phyloP scores from a whole-genome alignment of 495 filamentous ascomycete genomes.

The Tuber indicum region DNA sequence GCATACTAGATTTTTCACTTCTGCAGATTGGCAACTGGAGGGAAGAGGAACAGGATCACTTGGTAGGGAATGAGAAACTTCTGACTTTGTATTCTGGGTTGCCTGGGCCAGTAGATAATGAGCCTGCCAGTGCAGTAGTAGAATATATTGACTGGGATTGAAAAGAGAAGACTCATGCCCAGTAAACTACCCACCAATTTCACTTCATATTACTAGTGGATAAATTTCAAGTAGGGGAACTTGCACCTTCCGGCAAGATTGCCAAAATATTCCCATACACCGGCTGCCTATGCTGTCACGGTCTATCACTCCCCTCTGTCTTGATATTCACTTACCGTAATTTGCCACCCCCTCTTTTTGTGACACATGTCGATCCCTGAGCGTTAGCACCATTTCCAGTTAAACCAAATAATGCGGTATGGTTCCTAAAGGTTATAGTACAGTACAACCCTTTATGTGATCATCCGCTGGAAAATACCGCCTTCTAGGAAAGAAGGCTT shows the following conservation, averaged over 20 bases:
- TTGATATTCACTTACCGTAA: not conserved
- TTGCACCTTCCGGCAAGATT: not conserved
- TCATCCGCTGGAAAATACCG: not conserved
- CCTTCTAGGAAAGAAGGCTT: not conserved
- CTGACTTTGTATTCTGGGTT: too few relatives aligned
- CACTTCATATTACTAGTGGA: not conserved
- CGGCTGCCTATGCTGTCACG: not conserved
- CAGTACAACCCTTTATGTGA: not conserved
- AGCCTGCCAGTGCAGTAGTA: not conserved
- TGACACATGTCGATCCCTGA: not conserved
- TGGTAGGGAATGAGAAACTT: too few relatives aligned
- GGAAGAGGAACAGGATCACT: not conserved
- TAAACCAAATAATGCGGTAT: not conserved
- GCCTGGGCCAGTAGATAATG: too few relatives aligned
- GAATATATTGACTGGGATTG: not conserved
- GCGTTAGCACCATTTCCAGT: not conserved
- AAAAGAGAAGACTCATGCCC: not conserved
- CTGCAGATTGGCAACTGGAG: slow-evolving; percentile 12
- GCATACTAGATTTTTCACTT: not conserved
- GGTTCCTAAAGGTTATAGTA: not conserved
- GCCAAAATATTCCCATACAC: not conserved
- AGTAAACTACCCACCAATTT: not conserved
- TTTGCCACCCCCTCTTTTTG: not conserved
- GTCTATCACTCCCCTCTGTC: not conserved
- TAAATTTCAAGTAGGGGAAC: not conserved